Conservation (phyloP, 441 rosid species). For the Arabidopsis lyrata region DNA sequence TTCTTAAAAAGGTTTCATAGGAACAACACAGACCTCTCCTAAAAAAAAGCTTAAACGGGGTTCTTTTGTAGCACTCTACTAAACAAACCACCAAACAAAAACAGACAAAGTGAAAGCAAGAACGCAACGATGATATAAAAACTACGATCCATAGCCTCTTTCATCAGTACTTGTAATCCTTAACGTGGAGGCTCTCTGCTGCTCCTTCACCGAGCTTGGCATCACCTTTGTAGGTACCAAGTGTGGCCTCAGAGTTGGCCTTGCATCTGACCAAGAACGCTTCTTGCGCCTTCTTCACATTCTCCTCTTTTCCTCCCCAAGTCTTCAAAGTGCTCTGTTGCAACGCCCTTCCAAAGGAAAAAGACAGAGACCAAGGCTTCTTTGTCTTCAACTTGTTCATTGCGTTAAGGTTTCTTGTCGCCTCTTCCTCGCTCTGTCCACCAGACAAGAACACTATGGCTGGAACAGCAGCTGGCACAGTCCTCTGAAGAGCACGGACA, state of each 20-base stretch:
- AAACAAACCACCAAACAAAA: conserved; percentile 13
- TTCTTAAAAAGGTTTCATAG: background rate
- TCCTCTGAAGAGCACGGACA: conserved; percentile 77
- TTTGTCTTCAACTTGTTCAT: conserved; percentile 77
- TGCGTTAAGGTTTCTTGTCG: conserved; percentile 86
- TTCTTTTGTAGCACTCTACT: background rate
- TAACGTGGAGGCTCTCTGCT: conserved; percentile 81
- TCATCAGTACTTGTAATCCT: conserved; percentile 66
- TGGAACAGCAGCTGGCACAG: conserved; percentile 88
- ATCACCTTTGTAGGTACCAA: conserved; percentile 77
- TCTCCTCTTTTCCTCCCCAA: conserved; percentile 86
- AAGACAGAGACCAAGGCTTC: conserved; percentile 93
- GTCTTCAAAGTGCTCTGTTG: conserved; percentile 94
- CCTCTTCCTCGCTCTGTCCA: conserved; percentile 95
- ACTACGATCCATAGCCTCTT: background rate
- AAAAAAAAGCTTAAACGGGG: background rate
- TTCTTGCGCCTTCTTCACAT: conserved; percentile 64
- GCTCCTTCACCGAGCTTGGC: conserved; percentile 78
- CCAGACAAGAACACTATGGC: conserved; percentile 90
- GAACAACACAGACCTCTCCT: background rate
- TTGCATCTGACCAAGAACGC: conserved; percentile 77
- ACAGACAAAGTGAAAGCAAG: background rate
- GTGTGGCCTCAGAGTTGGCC: conserved; percentile 93
- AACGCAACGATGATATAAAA: conserved; percentile 18
- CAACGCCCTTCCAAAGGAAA: conserved; percentile 92